Percentiles rank a stretch among this genome's conserved stretches.
phyloP scores from a whole-genome alignment of 2,329 filamentous ascomycete genomes.

The Sarocladium brachiariae region DNA sequence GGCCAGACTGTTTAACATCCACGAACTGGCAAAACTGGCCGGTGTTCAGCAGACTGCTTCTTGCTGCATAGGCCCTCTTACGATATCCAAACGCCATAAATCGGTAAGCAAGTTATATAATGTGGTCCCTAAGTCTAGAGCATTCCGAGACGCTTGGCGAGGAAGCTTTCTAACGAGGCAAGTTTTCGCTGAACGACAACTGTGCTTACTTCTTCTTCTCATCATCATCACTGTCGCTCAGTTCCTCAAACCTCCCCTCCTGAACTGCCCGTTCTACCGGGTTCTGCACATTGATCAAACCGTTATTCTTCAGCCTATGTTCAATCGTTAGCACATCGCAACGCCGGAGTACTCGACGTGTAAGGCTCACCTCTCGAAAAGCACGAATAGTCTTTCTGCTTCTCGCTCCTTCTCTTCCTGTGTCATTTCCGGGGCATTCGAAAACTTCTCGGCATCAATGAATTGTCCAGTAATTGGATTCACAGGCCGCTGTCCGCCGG shows the following conservation, averaged over 20 bases:
- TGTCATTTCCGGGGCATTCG: slow-evolving; percentile 68
- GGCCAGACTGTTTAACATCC: too few relatives aligned
- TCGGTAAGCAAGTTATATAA: too few relatives aligned
- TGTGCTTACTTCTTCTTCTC: not conserved
- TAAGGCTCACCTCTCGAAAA: slow-evolving; percentile 68
- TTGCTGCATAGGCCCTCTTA: too few relatives aligned
- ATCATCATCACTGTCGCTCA: slow-evolving; percentile 4
- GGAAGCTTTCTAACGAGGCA: too few relatives aligned
- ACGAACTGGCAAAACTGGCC: too few relatives aligned
- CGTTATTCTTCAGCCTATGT: slow-evolving; percentile 59
- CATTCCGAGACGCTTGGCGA: too few relatives aligned
- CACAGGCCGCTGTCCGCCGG: not conserved
- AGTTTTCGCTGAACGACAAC: too few relatives aligned
- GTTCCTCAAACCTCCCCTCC: slow-evolving; percentile 61
- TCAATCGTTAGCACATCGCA: slow-evolving; percentile 16
- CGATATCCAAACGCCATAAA: too few relatives aligned
- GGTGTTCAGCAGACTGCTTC: too few relatives aligned
- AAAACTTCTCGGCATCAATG: slow-evolving; percentile 56
- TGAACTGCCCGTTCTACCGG: slow-evolving; percentile 64
- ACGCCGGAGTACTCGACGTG: not conserved
- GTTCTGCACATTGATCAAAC: slow-evolving; percentile 71
- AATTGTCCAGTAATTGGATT: slow-evolving; percentile 88
- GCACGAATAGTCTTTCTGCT: slow-evolving; percentile 79
- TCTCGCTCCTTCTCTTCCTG: slow-evolving; percentile 88
- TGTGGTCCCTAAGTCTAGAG: too few relatives aligned